Base-by-base conservation (phyloP, 1,139 yeast species). In the Yamadazyma conglobata region DNA sequence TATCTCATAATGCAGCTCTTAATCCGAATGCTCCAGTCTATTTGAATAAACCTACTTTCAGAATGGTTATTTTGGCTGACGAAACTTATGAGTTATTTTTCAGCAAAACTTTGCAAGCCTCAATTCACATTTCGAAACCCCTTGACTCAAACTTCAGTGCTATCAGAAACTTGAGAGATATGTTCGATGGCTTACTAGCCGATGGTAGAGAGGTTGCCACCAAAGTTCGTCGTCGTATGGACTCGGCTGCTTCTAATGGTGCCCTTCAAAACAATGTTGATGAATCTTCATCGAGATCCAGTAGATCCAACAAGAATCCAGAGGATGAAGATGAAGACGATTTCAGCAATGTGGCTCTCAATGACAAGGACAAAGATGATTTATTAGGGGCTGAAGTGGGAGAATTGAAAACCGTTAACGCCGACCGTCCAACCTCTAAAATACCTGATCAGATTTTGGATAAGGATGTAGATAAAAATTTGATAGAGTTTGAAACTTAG, bases 21-120 rank as follows among this genome's bases (percentile, higher is more conserved):
- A 84, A 88, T 51, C 95, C 96, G 2, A 70, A 73, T 23, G 71
- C 79, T 9, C 95, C 95, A 0, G 78, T 83, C 12, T 77, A 65
- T 34, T 71, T 91, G 35, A 85, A 85, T 33, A 63, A 89, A 17
- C 89, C 97, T 0, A 88, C 96, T 0, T 91, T 91, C 61, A 69
- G 98, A 43, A 91, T 91, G 98, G 94, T 91, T 12, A 65, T 91
- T 4, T 66, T 91, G 10, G 96, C 97, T 0, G 96, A 89, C 54
- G 97, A 88, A 49, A 85, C 96, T 0, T 81, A 88, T 44, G 97
- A 91, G 52, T 63, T 83, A 24, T 76, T 89, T 42, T 91, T 91
- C 56, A 70, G 86, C 21, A 62, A 67, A 16, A 83, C 89, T 1
- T 66, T 82, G 27, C 71, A 81, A 32, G 56, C 66, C 6, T 75